phyloP scores from a whole-genome alignment of 192 early-diverging fungal genomes.

The Rhizophagus sp. region DNA sequence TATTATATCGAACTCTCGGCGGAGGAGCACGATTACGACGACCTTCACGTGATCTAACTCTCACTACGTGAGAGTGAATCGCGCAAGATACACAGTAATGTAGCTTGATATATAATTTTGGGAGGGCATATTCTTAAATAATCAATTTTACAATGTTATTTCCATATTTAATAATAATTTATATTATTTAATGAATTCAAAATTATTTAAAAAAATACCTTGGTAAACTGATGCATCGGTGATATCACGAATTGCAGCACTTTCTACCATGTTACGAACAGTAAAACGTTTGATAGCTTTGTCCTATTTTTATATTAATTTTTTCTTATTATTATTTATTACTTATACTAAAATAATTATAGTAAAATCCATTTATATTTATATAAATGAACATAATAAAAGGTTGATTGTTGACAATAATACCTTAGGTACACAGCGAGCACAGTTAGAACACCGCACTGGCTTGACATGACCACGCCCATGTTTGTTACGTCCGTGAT shows the following conservation, averaged over 20 bases:
- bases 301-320: constrained; percentile 58
- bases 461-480: constrained; percentile 98
- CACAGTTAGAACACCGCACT: constrained; percentile 99
- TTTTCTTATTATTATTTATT: not conserved
- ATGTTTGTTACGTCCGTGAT: constrained; percentile 98
- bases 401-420: not conserved
- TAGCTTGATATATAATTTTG: constrained; percentile 99
- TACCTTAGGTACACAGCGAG: constrained; percentile 87
- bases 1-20: constrained; percentile 85
- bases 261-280: constrained; percentile 99
- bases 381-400: not conserved
- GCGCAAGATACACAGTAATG: constrained; percentile 95
- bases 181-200: constrained; percentile 69
- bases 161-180: not conserved
- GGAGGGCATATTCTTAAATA: constrained; percentile 81
- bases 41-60: constrained; percentile 85
- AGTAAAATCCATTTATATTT: not conserved
- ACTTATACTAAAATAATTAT: not conserved
- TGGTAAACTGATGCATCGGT: constrained; percentile 95
- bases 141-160: not conserved
- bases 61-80: constrained; percentile 92
- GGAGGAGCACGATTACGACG: constrained; percentile 94
- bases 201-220: constrained; percentile 76
- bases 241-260: constrained; percentile 95
- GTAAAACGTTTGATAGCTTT: constrained; percentile 99